Evolutionary conservation across 345 rosid genomes (phyloP).

Genomic region (Geranium rotundifolium): DNA sequence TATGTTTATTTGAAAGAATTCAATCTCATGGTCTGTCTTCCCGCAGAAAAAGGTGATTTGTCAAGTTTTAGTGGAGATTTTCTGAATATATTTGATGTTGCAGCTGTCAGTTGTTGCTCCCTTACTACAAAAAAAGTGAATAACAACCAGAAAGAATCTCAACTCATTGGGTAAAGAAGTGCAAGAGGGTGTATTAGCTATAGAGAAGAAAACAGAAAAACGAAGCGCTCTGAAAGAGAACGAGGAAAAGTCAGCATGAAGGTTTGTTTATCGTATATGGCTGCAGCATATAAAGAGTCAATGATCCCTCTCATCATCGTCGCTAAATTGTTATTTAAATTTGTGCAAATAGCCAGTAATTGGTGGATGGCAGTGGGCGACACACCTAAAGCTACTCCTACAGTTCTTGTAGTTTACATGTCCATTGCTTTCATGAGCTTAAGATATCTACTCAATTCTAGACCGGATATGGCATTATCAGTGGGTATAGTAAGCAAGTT

Average conservation of each 20-base stretch:
- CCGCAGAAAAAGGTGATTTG: conserved; percentile 69
- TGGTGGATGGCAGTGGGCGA: conserved; percentile 99
- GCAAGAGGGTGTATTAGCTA: conserved; percentile 62
- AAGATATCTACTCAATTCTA: no score
- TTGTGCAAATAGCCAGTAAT: conserved; percentile 95
- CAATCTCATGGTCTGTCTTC: conserved; percentile 87
- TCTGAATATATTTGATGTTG: conserved; percentile 25
- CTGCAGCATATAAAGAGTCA: conserved; percentile 85
- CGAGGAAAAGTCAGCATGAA: conserved; percentile 95
- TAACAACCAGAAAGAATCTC: conserved; percentile 38
- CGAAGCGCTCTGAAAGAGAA: conserved; percentile 84
- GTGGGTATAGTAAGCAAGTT: no score
- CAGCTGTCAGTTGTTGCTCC: conserved; percentile 50
- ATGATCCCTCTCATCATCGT: conserved; percentile 82
- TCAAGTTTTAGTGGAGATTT: conserved; percentile 41
- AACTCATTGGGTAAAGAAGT: conserved; percentile 78
- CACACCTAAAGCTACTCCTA: conserved; percentile 65
- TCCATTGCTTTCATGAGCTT: conserved; percentile 98
- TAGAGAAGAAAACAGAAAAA: conserved; percentile 87
- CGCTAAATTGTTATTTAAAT: conserved; percentile 78
- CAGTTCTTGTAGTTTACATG: conserved; percentile 73
- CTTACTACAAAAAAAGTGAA: conserved; percentile 43
- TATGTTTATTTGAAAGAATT: conserved; percentile 71
- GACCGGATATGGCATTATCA: no score
- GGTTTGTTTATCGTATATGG: conserved; percentile 94